Evolutionary conservation across 768 basidiomycete species (phyloP).

Genomic region (Dioszegia crocea): DNA sequence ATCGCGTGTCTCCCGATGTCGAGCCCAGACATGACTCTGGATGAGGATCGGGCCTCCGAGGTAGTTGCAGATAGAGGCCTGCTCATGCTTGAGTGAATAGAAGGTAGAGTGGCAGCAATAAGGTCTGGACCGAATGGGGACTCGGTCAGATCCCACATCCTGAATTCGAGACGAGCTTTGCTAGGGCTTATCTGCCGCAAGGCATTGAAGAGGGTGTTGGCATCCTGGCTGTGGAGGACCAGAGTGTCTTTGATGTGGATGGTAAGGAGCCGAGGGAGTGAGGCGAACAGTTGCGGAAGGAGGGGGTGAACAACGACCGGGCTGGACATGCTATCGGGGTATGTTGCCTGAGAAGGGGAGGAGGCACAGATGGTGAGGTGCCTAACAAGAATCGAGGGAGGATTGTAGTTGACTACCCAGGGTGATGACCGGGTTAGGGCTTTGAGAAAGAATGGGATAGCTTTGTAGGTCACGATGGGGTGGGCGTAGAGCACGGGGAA

Average conservation of each 20-base stretch:
- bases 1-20: neutral
- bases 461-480: slow-evolving; percentile 13
- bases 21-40: neutral
- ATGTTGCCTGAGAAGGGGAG: slow-evolving; percentile 3
- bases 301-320: slow-evolving; percentile 16
- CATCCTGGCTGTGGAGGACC: slow-evolving; percentile 14
- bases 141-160: slow-evolving; percentile 36
- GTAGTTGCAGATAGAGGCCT: neutral
- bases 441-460: slow-evolving; percentile 14
- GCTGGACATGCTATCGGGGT: neutral
- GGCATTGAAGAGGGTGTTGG: slow-evolving; percentile 15
- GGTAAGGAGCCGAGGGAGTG: slow-evolving; percentile 17
- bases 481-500: slow-evolving; percentile 17
- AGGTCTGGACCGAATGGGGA: slow-evolving; percentile 28
- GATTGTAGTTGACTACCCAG: neutral
- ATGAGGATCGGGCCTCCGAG: neutral
- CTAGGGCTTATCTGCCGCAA: slow-evolving; percentile 18
- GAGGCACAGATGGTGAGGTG: slow-evolving; percentile 15
- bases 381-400: slow-evolving; percentile 10
- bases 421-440: neutral
- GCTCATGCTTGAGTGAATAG: slow-evolving; percentile 3
- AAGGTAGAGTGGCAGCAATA: slow-evolving; percentile 17
- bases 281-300: slow-evolving; percentile 14
- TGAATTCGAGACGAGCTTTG: slow-evolving; percentile 33
- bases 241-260: slow-evolving; percentile 33